phyloP scores from a whole-genome alignment of 305 asterid genomes.

The Ajuga reptans region DNA sequence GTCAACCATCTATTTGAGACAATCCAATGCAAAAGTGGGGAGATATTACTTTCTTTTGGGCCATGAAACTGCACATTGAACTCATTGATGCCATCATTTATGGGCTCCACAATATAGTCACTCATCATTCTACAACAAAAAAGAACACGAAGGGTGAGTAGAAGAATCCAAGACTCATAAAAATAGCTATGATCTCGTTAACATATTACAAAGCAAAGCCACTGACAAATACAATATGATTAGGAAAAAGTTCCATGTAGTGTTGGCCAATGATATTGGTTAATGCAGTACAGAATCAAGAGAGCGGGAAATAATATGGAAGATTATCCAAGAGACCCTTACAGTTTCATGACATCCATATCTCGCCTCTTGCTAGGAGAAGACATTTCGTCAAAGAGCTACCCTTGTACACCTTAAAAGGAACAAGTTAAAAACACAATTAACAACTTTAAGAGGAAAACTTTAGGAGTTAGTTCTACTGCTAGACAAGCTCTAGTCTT shows the following conservation, averaged over 20 bases:
- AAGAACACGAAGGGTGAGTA: neutral
- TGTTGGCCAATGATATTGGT: neutral
- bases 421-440: conserved; percentile 7
- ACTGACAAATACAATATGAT: neutral
- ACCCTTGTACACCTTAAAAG: conserved; percentile 3
- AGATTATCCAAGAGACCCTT: conserved; percentile 21
- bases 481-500: neutral
- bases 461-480: neutral
- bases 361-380: conserved; percentile 90
- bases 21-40: neutral
- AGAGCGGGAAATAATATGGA: neutral
- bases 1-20: neutral
- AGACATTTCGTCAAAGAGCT: conserved; percentile 41
- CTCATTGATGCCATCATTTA: conserved; percentile 77
- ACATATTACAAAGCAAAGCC: neutral
- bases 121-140: conserved; percentile 76
- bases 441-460: neutral
- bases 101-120: conserved; percentile 74
- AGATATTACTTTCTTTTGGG: conserved; percentile 80
- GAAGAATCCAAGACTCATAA: neutral
- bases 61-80: conserved; percentile 84
- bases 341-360: conserved; percentile 93
- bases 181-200: neutral
- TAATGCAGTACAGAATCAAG: neutral
- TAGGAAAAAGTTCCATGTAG: neutral